A percentile compares a stretch with the other conserved stretches of the same genome.
Conservation (phyloP, 345 rosid species). For the Durio zibethinus region DNA sequence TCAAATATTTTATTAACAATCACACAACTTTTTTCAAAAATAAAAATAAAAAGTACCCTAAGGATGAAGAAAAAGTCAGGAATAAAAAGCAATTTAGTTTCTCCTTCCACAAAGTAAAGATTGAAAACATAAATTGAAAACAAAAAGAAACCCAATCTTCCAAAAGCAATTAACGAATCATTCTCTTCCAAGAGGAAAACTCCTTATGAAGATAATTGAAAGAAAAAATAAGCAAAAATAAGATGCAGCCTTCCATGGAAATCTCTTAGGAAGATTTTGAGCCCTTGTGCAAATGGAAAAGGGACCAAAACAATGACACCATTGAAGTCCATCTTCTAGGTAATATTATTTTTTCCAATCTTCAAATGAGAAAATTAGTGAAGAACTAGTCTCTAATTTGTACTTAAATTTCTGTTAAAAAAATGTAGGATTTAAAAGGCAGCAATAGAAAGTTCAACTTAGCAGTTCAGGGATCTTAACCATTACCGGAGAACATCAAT, state of each 20-base stretch:
- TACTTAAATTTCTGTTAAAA: neutral
- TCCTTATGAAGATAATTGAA: neutral
- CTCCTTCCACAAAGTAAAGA: neutral
- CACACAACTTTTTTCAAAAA: too few species aligned
- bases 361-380: neutral
- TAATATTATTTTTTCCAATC: neutral
- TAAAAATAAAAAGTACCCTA: neutral
- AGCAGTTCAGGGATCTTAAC: neutral
- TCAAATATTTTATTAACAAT: too few species aligned
- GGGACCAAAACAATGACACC: neutral
- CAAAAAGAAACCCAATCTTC: neutral
- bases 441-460: neutral
- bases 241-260: constrained; percentile 5
- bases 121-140: neutral
- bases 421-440: constrained; percentile 6
- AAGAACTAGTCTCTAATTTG: neutral
- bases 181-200: neutral
- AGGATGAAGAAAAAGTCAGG: neutral
- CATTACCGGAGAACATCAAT: neutral
- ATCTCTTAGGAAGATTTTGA: constrained; percentile 7
- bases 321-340: constrained; percentile 1
- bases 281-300: neutral
- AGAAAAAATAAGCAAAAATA: neutral
- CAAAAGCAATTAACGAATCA: constrained; percentile 2
- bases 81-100: neutral